phyloP scores from a whole-genome alignment of 352 stramenopile species.

The Aphanomyces stellatus region DNA sequence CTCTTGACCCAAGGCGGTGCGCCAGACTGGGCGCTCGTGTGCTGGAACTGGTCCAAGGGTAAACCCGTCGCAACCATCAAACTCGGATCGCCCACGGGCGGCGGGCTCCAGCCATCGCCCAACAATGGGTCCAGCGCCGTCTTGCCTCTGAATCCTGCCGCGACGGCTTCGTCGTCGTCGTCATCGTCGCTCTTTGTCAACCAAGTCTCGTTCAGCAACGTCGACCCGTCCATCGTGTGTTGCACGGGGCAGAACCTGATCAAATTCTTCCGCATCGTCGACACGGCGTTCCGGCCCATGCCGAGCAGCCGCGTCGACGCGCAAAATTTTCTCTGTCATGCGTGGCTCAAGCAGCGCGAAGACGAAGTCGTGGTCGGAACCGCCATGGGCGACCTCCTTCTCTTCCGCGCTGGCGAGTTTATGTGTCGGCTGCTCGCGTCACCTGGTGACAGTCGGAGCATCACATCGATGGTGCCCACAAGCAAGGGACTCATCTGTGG shows the following conservation, averaged over 20 bases:
- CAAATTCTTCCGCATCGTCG: constrained; percentile 86
- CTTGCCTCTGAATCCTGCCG: neutral
- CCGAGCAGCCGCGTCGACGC: constrained; percentile 64
- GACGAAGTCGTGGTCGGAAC: constrained; percentile 85
- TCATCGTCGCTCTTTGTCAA: constrained; percentile 36
- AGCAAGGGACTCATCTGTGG: constrained; percentile 75
- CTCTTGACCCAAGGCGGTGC: constrained; percentile 82
- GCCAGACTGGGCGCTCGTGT: constrained; percentile 83
- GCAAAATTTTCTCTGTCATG: constrained; percentile 72
- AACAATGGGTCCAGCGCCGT: neutral
- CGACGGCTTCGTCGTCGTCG: too few species aligned
- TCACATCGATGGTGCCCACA: constrained; percentile 53
- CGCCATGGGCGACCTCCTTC: constrained; percentile 64
- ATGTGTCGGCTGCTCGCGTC: constrained; percentile 44
- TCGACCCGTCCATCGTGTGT: constrained; percentile 82
- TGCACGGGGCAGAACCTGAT: constrained; percentile 73
- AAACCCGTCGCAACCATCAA: constrained; percentile 78
- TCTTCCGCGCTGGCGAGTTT: constrained; percentile 77
- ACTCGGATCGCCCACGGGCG: constrained; percentile 21
- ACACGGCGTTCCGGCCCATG: constrained; percentile 79
- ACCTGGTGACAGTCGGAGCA: constrained; percentile 35
- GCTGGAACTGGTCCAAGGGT: constrained; percentile 90
- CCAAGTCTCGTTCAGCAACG: constrained; percentile 80
- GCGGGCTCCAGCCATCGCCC: neutral
- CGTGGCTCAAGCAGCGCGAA: constrained; percentile 86